phyloP scores from a whole-genome alignment of 345 rosid species.

The Turnera subulata region DNA sequence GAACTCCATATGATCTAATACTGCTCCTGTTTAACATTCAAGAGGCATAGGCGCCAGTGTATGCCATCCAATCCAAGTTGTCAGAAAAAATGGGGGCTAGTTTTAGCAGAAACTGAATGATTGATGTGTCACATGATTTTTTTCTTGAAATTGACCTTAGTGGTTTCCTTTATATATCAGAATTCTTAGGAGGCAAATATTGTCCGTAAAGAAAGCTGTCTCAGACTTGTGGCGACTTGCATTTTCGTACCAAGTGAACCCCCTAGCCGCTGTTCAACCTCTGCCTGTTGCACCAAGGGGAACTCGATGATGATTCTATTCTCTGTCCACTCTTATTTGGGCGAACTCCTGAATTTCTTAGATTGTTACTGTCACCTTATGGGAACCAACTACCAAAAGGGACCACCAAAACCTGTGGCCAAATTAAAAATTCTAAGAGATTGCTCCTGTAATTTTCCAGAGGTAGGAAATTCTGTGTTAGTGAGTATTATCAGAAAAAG shows the following conservation, averaged over 20 bases:
- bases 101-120: not conserved
- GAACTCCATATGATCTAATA: too few relatives aligned
- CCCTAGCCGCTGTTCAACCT: constrained; percentile 83
- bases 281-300: constrained; percentile 36
- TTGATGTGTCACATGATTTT: not conserved
- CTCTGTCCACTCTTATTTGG: too few relatives aligned
- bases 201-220: constrained; percentile 47
- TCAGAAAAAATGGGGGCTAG: not conserved
- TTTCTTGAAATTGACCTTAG: not conserved
- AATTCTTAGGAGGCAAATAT: constrained; percentile 38
- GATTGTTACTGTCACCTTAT: too few relatives aligned
- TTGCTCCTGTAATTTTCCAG: too few relatives aligned
- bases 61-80: not conserved
- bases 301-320: constrained; percentile 4
- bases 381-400: too few relatives aligned
- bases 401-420: too few relatives aligned
- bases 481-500: too few relatives aligned
- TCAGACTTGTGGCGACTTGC: constrained; percentile 84
- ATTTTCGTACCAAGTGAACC: constrained; percentile 89
- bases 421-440: too few relatives aligned
- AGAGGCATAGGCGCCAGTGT: not conserved
- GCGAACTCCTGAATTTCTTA: too few relatives aligned
- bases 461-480: too few relatives aligned
- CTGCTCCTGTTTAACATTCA: too few relatives aligned
- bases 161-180: constrained; percentile 28